These are phyloP conservation scores for Zoysia japonica DNA, from an alignment of 176 grass and related monocot genomes.

Conservation along the genomic window DNA sequence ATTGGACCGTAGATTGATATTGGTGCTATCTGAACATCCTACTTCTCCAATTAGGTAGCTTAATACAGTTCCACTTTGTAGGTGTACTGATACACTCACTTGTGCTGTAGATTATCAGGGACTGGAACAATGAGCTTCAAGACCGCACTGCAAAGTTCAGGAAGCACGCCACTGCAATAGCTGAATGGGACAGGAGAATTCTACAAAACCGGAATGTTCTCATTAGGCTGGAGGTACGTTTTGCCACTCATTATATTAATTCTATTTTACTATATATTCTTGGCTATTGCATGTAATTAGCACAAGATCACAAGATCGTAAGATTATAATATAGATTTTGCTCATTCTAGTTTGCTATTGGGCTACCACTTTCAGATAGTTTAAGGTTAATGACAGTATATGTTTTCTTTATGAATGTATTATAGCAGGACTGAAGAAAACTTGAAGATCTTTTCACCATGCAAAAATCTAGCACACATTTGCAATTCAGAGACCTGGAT, in stretches of 20 bases:
- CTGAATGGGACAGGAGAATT: conserved; percentile 98
- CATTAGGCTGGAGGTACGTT: conserved; percentile 82
- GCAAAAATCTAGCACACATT: not conserved
- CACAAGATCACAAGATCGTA: not conserved
- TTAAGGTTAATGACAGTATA: not conserved
- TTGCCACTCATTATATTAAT: not conserved
- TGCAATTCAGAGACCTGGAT: not conserved
- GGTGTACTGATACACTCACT: conserved; percentile 9
- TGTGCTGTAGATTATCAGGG: conserved; percentile 82
- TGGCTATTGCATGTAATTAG: not conserved
- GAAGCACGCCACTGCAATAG: conserved; percentile 89
- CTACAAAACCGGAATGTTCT: conserved; percentile 97
- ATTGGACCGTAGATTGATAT: conserved; percentile 13
- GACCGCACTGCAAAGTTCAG: conserved; percentile 88
- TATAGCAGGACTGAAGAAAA: not conserved
- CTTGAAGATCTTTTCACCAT: not conserved
- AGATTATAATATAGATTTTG: not conserved
- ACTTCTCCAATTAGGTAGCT: conserved; percentile 19
- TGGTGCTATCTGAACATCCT: conserved; percentile 6
- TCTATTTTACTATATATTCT: not conserved
- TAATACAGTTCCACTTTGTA: conserved; percentile 1
- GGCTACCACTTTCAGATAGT: not conserved
- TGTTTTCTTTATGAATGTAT: conserved; percentile 3
- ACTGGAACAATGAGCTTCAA: conserved; percentile 98
- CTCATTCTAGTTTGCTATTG: not conserved